phyloP scores from a whole-genome alignment of 2,329 filamentous ascomycete genomes.

The Chrysoporthe austroafricana region DNA sequence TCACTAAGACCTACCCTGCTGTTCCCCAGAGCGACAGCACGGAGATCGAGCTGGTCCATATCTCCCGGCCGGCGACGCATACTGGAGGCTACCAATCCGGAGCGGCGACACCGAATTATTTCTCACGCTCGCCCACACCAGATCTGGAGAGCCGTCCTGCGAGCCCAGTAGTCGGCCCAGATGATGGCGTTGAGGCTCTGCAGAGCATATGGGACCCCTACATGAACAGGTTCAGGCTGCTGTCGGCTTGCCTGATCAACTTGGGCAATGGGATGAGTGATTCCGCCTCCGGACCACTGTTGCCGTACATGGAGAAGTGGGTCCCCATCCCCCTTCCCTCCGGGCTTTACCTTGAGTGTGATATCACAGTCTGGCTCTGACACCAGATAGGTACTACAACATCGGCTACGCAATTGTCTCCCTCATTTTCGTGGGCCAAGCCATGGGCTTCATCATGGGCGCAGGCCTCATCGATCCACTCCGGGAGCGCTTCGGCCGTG shows the following conservation, averaged over 20 bases:
- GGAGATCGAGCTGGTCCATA: constrained; percentile 36
- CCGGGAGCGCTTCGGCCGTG: constrained; percentile 65
- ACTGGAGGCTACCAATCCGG: constrained; percentile 3
- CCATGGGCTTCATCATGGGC: constrained; percentile 74
- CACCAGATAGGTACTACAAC: constrained; percentile 59
- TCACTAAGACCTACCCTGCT: constrained; percentile 45
- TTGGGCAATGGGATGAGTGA: constrained; percentile 76
- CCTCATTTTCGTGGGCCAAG: constrained; percentile 79
- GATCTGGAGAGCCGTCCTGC: constrained; percentile 59
- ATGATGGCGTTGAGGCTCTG: constrained; percentile 49
- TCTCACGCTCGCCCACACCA: constrained; percentile 14
- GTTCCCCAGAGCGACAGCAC: constrained; percentile 39
- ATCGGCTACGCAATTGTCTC: constrained; percentile 82
- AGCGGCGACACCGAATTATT: background rate
- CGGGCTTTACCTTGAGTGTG: constrained; percentile 12
- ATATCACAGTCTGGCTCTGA: constrained; percentile 11
- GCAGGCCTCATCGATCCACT: constrained; percentile 71
- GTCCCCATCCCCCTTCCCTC: constrained; percentile 23
- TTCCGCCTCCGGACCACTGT: constrained; percentile 74
- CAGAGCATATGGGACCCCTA: constrained; percentile 63
- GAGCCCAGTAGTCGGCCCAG: constrained; percentile 42
- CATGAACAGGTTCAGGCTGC: constrained; percentile 73
- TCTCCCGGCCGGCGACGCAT: constrained; percentile 27
- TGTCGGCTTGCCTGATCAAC: constrained; percentile 66
- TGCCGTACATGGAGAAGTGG: constrained; percentile 76